Evolutionary conservation across 164 flowering plant species (phyloP).

Genomic region (Stephania cephalantha): DNA sequence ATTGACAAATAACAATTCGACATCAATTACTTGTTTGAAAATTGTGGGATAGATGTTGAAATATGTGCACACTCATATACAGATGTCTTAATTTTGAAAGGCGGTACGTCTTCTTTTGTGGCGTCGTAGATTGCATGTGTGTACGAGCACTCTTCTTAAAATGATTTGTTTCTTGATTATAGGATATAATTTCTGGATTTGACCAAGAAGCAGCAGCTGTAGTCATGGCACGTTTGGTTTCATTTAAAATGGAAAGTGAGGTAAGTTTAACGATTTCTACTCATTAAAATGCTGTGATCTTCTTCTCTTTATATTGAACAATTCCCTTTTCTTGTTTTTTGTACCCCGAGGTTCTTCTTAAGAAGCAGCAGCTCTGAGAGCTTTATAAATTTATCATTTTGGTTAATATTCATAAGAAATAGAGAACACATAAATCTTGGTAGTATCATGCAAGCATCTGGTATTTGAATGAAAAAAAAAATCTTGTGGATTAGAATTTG

Average conservation of each 20-base stretch:
- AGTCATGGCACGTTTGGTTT: slow-evolving; percentile 89
- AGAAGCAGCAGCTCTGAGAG: too few relatives aligned
- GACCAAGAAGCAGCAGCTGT: slow-evolving; percentile 99
- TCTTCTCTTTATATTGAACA: neutral
- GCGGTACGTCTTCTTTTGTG: neutral
- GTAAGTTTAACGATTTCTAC: slow-evolving; percentile 26
- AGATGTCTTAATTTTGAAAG: neutral
- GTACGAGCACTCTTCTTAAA: neutral
- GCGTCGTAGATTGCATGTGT: neutral
- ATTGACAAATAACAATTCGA: too few relatives aligned
- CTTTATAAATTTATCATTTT: too few relatives aligned
- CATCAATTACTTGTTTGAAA: too few relatives aligned
- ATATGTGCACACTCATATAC: neutral
- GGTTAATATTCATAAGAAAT: too few relatives aligned
- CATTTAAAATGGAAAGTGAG: slow-evolving; percentile 96
- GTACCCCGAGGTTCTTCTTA: neutral
- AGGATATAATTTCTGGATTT: slow-evolving; percentile 97
- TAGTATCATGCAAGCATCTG: too few relatives aligned
- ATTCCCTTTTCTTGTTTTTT: neutral
- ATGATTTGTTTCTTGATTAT: slow-evolving; percentile 2
- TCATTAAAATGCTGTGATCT: neutral
- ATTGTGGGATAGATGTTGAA: too few relatives aligned
- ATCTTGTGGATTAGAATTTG: too few relatives aligned
- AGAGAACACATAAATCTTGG: too few relatives aligned
- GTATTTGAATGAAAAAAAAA: too few relatives aligned